Percentiles rank a stretch among this genome's conserved stretches.
Evolutionary conservation across 257 asterid genomes (phyloP).

Genomic region (Salvia rosmarinus): DNA sequence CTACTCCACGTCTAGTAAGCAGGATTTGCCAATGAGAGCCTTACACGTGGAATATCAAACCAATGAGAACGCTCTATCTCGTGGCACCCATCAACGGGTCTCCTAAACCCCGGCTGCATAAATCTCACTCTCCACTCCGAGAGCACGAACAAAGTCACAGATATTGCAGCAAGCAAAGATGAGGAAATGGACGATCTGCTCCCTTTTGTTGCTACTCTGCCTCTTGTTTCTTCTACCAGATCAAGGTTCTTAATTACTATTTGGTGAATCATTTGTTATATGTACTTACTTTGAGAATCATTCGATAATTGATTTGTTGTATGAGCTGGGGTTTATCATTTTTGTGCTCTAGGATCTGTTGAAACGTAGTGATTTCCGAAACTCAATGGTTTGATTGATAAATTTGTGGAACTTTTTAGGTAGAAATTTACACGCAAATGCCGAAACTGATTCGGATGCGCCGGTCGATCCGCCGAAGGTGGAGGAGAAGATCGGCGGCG

Average conservation of each 20-base stretch:
- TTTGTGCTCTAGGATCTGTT: conserved; percentile 9
- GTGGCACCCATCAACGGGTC: conserved; percentile 35
- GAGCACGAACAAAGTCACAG: neutral
- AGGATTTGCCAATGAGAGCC: conserved; percentile 34
- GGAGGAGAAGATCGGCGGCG: conserved; percentile 86
- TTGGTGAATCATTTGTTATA: neutral
- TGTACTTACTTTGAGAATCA: neutral
- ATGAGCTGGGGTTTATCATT: neutral
- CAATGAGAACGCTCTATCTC: conserved; percentile 49
- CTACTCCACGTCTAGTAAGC: conserved; percentile 55
- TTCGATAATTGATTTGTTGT: neutral
- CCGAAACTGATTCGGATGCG: conserved; percentile 69
- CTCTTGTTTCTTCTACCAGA: conserved; percentile 76
- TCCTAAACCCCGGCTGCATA: conserved; percentile 33
- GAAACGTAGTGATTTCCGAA: neutral
- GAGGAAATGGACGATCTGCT: conserved; percentile 85
- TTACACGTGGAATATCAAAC: conserved; percentile 47
- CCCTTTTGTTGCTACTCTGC: conserved; percentile 65
- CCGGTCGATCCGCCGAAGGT: conserved; percentile 87
- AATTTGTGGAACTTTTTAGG: conserved; percentile 43
- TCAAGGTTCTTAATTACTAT: conserved; percentile 55
- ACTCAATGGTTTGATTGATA: neutral
- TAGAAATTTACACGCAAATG: conserved; percentile 72
- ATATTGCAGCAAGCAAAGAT: conserved; percentile 33
- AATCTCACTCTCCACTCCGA: conserved; percentile 23